Base-by-base conservation (phyloP, 1,284 basidiomycete genomes). In the Irpex rosettiformis region DNA sequence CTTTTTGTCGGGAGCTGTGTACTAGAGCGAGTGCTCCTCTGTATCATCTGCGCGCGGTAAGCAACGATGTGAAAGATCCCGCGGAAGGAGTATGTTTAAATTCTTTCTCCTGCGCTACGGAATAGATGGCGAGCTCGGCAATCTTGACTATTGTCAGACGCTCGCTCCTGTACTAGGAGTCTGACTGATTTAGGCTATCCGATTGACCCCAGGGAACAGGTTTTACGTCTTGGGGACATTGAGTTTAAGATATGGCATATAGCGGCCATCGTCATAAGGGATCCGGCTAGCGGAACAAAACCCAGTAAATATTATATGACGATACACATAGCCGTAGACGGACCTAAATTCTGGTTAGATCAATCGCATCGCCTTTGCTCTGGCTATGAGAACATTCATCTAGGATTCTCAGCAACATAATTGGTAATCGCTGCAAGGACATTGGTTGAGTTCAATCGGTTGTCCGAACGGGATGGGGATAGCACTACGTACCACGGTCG, bases 381-480 rank as follows among this genome's bases (percentile, higher is more conserved):
- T 16, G 33, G 33, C 10, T 16, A 37, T 11, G 2, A 11, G 11
- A 37, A 37, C 33, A 16, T 37, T 37, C 33, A 8, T 16, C 11
- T 16, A 8, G 33, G 10, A 16, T 16, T 8, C 11, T 24, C 13
- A 28, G 18, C 10, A 16, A 24, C 22, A 47, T 10, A 7, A 18
- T 13, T 24, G 13, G 24, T 27, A 51, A 51, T 51, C 48, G 25
- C 27, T 25, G 10, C 10, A 28, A 51, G 21, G 43, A 4, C 13
- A 51, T 51, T 51, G 48, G 22, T 27, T 11, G 48, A 28, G 13
- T n/a, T 53, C n/a, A 52, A 48, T n/a, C n/a, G n/a, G n/a, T 29
- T n/a, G 10, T 27, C 60, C 57, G 60, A 56, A 57, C 60, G 60
- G 57, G 54, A 42, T 3, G 42, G n/a, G 2, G 18, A 30, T 27